Percentiles rank a stretch among this genome's conserved stretches.
Evolutionary conservation across 2,329 filamentous ascomycete genomes (phyloP).

Genomic region (Pseudogymnoascus verrucosus): DNA sequence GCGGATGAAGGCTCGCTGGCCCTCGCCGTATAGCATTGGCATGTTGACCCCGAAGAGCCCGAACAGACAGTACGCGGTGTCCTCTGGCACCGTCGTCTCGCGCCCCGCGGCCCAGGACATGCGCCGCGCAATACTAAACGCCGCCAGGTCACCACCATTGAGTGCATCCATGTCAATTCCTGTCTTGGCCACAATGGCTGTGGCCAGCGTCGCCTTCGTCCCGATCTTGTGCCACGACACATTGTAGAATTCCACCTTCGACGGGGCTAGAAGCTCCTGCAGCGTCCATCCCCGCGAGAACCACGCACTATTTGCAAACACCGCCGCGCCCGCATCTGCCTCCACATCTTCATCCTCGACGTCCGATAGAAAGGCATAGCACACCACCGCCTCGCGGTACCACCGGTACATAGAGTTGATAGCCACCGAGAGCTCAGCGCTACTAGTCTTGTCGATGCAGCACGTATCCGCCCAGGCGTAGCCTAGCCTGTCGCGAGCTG

Average conservation of each 20-base stretch:
- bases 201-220: slow-evolving; percentile 9
- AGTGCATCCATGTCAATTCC: slow-evolving; percentile 20
- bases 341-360: slow-evolving; percentile 1
- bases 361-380: slow-evolving; percentile 17
- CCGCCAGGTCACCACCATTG: slow-evolving; percentile 14
- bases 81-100: slow-evolving; percentile 20
- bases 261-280: slow-evolving; percentile 15
- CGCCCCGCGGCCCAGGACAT: slow-evolving; percentile 25
- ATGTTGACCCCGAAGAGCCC: slow-evolving; percentile 29
- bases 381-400: slow-evolving; percentile 16
- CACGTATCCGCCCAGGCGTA: slow-evolving; percentile 16
- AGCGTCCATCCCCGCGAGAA: slow-evolving; percentile 17
- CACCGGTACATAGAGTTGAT: slow-evolving; percentile 20
- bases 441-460: slow-evolving; percentile 21
- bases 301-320: slow-evolving; percentile 10
- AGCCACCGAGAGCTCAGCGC: slow-evolving; percentile 18
- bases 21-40: slow-evolving; percentile 29
- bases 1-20: slow-evolving; percentile 20
- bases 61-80: slow-evolving; percentile 25
- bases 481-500: slow-evolving; percentile 10
- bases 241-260: slow-evolving; percentile 13
- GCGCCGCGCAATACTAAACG: slow-evolving; percentile 22
- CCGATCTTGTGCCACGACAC: slow-evolving; percentile 14
- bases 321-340: not conserved
- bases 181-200: slow-evolving; percentile 11